phyloP scores from a whole-genome alignment of 1,284 basidiomycete species.

The Mrakiaceae sp. region DNA sequence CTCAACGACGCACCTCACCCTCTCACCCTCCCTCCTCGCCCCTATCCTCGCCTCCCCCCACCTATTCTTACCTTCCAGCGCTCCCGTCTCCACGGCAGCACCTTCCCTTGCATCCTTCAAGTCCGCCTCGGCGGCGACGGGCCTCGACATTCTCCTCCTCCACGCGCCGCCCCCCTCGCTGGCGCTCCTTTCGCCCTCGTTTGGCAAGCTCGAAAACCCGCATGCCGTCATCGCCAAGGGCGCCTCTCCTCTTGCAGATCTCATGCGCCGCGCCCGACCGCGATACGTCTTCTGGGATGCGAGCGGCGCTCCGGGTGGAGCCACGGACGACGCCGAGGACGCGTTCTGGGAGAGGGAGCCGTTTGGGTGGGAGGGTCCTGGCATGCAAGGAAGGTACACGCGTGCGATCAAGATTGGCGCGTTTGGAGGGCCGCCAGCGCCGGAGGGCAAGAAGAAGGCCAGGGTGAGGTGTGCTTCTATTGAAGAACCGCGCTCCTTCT shows the following conservation, averaged over 20 bases:
- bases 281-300: slow-evolving; percentile 43
- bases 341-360: slow-evolving; percentile 88
- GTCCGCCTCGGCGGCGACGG: slow-evolving; percentile 43
- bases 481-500: too few relatives aligned
- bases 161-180: slow-evolving; percentile 65
- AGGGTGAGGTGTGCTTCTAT: slow-evolving; percentile 44
- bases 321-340: slow-evolving; percentile 36
- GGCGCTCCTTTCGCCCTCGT: slow-evolving; percentile 50
- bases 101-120: slow-evolving; percentile 58
- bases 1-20: slow-evolving; percentile 37
- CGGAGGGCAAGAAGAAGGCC: slow-evolving; percentile 55
- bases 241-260: slow-evolving; percentile 53
- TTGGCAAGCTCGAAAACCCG: slow-evolving; percentile 37
- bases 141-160: slow-evolving; percentile 73
- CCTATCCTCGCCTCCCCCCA: slow-evolving; percentile 44
- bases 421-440: slow-evolving; percentile 52
- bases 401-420: slow-evolving; percentile 73
- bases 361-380: slow-evolving; percentile 63
- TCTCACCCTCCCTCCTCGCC: slow-evolving; percentile 59
- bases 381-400: slow-evolving; percentile 45
- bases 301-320: slow-evolving; percentile 24
- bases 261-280: slow-evolving; percentile 40
- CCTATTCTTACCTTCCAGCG: slow-evolving; percentile 34
- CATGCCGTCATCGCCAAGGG: slow-evolving; percentile 29
- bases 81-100: slow-evolving; percentile 47